Evolutionary conservation across 2,329 filamentous ascomycete species (phyloP), one percentile per base, ranked within the genome.

Genomic region (Penicillium sp.): DNA sequence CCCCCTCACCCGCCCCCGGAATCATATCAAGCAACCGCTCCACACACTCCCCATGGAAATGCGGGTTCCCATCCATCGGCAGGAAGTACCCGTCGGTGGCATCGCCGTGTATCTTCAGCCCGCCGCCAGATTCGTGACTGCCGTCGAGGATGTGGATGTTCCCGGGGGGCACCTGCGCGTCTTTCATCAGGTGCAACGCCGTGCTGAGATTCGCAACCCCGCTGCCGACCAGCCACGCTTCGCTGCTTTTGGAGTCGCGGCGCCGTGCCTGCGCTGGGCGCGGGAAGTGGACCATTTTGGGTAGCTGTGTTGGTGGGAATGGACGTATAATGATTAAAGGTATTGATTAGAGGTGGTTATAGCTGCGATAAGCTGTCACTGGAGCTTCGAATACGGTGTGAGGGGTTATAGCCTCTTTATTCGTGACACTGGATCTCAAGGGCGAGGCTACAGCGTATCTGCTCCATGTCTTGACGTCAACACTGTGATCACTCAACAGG

Each of bases 121-220:
- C 75, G 9, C 77, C 75, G n/a, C 75, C 76, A 0, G 72, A 66
- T 5, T 67, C 58, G 8, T 64, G 49, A 46, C 72, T 71, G 21
- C 72, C 65, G 53, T 78, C 76, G 15, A 78, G 67, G 23, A 79
- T 70, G 23, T 75, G 75, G 64, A 78, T 73, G 54, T 76, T 71
- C 2, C 64, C 45, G 0, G 68, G 70, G 0, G 74, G 72, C 35
- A 78, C 69, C 31, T 73, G 69, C 23, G 71, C 75, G 58, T 78
- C 72, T 7, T 70, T 69, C 48, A 79, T 72, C 15, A 78, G 71
- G 58, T 77, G 72, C n/a, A 74, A 70, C 3, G 75, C 73, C 5
- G 77, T 71, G 13, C 77, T 70, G 21, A 78, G 67, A 2, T 74
- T 75, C 4, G 75, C 73, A 26, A 78, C 72, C 29, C 76, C 77